Percentiles rank a stretch among this genome's conserved stretches.
Conservation (phyloP, 2,329 filamentous ascomycete species). For the Penicillium hordei region DNA sequence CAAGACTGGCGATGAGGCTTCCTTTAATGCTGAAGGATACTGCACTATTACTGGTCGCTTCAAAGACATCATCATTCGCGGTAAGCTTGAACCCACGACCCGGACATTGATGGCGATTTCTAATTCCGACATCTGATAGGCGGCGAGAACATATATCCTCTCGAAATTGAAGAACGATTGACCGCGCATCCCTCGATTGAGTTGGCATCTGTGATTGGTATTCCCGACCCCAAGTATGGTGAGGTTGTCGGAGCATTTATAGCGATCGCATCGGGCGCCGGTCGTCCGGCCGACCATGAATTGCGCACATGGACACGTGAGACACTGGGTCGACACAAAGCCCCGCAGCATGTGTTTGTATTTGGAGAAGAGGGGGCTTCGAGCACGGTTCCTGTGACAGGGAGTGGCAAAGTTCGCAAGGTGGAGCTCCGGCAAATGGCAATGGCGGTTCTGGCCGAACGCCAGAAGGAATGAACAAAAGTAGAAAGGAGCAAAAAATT, state of each 20-base stretch:
- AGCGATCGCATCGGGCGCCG: conserved; percentile 31
- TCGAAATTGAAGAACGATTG: conserved; percentile 74
- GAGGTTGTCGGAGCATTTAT: conserved; percentile 70
- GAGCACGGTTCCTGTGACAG: conserved; percentile 61
- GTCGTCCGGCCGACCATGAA: conserved; percentile 52
- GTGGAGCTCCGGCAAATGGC: conserved; percentile 53
- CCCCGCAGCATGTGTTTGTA: conserved; percentile 73
- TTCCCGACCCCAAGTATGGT: conserved; percentile 69
- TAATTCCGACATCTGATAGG: conserved; percentile 40
- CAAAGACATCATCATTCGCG: conserved; percentile 77
- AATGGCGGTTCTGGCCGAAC: conserved; percentile 43
- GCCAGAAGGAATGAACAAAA: conserved; percentile 2
- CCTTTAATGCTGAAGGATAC: conserved; percentile 60
- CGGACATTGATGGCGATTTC: not conserved
- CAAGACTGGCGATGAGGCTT: conserved; percentile 62
- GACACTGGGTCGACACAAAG: conserved; percentile 65
- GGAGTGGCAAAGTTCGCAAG: conserved; percentile 70
- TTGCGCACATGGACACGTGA: conserved; percentile 63
- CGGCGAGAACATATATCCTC: conserved; percentile 71
- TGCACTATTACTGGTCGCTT: conserved; percentile 73
- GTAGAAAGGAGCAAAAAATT: not conserved
- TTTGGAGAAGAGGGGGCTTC: conserved; percentile 62
- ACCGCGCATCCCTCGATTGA: conserved; percentile 61
- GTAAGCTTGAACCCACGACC: conserved; percentile 31
- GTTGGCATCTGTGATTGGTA: conserved; percentile 67